Evolutionary conservation across 1,284 basidiomycete genomes (phyloP).

Genomic region (Malassezia restricta): DNA sequence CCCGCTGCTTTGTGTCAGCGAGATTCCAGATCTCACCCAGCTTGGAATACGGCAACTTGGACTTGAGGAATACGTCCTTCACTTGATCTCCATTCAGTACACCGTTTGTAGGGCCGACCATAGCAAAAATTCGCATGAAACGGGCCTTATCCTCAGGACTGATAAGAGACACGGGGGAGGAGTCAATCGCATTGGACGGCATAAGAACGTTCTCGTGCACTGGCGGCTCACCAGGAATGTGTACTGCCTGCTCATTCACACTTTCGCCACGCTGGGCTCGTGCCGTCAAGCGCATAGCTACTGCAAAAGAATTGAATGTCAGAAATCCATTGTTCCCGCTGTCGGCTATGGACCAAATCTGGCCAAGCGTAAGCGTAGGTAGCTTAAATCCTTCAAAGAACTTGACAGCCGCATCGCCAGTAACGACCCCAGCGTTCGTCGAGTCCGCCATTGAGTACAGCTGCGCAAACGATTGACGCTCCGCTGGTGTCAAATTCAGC

Average conservation of each 20-base stretch:
- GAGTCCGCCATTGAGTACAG: conserved; percentile 41
- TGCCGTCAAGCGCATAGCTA: conserved; percentile 77
- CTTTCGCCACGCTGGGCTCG: conserved; percentile 79
- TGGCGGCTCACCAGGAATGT: conserved; percentile 60
- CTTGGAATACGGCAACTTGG: conserved; percentile 74
- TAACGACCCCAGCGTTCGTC: conserved; percentile 32
- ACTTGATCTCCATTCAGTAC: conserved; percentile 65
- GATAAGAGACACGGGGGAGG: conserved; percentile 17
- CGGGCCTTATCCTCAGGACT: conserved; percentile 40
- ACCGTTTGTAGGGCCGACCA: conserved; percentile 32
- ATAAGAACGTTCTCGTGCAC: conserved; percentile 55
- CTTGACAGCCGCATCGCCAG: conserved; percentile 38
- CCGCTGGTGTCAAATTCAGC: conserved; percentile 18
- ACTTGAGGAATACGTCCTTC: conserved; percentile 82
- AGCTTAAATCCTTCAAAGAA: conserved; percentile 42
- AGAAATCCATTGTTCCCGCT: conserved; percentile 53
- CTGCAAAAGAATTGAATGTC: conserved; percentile 52
- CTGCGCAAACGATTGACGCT: conserved; percentile 37
- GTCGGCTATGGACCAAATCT: conserved; percentile 88
- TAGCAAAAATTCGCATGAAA: conserved; percentile 45
- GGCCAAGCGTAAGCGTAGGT: conserved; percentile 55
- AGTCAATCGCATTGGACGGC: conserved; percentile 16
- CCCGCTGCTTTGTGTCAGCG: conserved; percentile 84
- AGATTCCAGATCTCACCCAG: conserved; percentile 91
- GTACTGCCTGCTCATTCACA: conserved; percentile 49